phyloP scores from a whole-genome alignment of 1,139 yeast genomes.

The Zygotorulaspora mrakii region DNA sequence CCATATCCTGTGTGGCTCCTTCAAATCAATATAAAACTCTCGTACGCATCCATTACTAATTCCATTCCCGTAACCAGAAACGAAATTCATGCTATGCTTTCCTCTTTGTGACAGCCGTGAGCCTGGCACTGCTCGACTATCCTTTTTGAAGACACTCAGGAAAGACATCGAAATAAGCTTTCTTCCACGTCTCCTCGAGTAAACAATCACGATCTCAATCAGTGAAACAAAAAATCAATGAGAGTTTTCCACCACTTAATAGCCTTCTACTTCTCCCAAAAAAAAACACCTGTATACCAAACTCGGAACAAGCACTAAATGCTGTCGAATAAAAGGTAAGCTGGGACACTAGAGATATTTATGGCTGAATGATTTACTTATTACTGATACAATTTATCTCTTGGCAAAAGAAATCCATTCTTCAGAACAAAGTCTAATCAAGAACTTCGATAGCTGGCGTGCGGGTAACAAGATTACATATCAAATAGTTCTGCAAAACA shows the following conservation, averaged over 20 bases:
- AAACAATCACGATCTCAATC: too few relatives aligned
- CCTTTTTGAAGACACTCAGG: slow-evolving; percentile 14
- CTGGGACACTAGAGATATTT: too few relatives aligned
- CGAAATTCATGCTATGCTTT: slow-evolving; percentile 6
- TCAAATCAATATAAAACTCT: slow-evolving; percentile 65
- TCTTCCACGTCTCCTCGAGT: too few relatives aligned
- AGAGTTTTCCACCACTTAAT: too few relatives aligned
- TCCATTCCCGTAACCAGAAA: slow-evolving; percentile 8
- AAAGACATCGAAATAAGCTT: slow-evolving; percentile 14
- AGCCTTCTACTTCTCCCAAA: too few relatives aligned
- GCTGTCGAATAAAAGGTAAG: too few relatives aligned
- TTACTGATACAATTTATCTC: slow-evolving; percentile 7
- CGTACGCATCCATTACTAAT: slow-evolving; percentile 42
- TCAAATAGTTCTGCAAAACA: too few relatives aligned
- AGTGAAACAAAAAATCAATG: too few relatives aligned
- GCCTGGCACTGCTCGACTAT: slow-evolving; percentile 5
- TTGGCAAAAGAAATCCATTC: slow-evolving; percentile 9
- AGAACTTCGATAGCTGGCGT: too few relatives aligned
- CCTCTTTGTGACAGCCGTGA: slow-evolving; percentile 5
- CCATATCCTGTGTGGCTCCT: slow-evolving; percentile 61
- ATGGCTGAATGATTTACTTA: neutral
- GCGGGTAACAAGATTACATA: neutral
- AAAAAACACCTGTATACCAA: too few relatives aligned
- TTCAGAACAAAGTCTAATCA: too few relatives aligned
- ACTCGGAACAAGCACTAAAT: too few relatives aligned